phyloP scores from a whole-genome alignment of 163 green algal genomes.

The Chloroidium sp. region DNA sequence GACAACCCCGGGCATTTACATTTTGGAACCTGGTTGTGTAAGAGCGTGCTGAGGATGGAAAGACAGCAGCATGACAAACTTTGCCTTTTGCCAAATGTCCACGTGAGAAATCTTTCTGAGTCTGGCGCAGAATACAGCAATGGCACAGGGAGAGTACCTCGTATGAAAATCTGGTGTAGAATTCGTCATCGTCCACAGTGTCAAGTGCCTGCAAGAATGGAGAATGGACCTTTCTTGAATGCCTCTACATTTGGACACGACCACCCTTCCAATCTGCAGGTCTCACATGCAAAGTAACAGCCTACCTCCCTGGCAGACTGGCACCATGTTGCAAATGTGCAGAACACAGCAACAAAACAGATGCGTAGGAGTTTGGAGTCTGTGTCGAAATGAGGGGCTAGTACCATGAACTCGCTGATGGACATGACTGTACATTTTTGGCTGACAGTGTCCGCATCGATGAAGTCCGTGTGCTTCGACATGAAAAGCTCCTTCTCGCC shows the following conservation, averaged over 20 bases:
- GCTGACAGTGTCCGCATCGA: not conserved
- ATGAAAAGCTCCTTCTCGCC: not conserved
- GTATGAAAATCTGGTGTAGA: not conserved
- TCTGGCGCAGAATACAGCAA: no score
- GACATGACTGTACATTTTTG: not conserved
- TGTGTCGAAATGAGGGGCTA: not conserved
- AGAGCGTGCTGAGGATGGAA: not conserved
- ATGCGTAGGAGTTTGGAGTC: not conserved
- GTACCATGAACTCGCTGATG: not conserved
- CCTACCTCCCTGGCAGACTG: no score
- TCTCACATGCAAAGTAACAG: no score
- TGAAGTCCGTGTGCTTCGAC: not conserved
- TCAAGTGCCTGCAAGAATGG: not conserved
- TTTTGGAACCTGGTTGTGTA: not conserved
- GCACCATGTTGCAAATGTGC: no score
- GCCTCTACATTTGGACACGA: no score
- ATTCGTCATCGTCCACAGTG: not conserved
- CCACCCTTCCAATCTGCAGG: no score
- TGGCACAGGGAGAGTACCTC: not conserved
- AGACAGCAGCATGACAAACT: not conserved
- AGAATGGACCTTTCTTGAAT: not conserved
- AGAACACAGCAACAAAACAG: not conserved
- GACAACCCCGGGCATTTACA: no score
- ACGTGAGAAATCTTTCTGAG: no score
- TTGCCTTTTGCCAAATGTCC: not conserved